Base-by-base conservation (phyloP, 495 filamentous ascomycete species). In the Aspergillus saccharolyticus region DNA sequence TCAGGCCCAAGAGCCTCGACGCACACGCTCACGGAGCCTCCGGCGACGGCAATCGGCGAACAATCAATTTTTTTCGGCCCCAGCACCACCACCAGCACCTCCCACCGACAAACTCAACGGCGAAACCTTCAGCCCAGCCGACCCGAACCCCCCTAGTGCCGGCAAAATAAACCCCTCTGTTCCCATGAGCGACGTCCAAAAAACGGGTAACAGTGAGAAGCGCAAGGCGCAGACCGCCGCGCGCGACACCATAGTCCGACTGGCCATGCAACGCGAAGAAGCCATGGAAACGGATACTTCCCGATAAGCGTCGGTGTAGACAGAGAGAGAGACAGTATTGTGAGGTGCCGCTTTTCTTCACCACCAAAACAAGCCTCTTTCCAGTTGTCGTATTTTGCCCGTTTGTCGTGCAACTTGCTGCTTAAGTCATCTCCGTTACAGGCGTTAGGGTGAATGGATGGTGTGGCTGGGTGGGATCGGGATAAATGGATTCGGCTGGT, bases 261-360 rank as follows among this genome's bases (percentile, higher is more conserved):
- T 70, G 43, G 74, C 72, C 24, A 73, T 78, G 69, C 67, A 76
- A 58, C 72, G 73, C 5, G 76, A 78, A 56, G 74, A 77, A 53
- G 69, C 68, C n/a, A 76, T 76, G 73, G 73, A 71, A 50, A 72
- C 65, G 1, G 69, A 69, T 4, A 61, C 67, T 17, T 18, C 60
- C 4, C 66, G 64, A 52, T 73, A 60, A 61, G 18, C 18, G n/a
- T 61, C 62, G 51, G 50, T 44, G n/a, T n/a, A n/a, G n/a, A n/a
- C n/a, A n/a, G n/a, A n/a, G 20, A 33, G 44, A 28, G 25, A 3
- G 25, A 28, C 4, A 28, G 25, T 28, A 28, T 9, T 28, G 4
- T 28, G 9, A 4, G 9, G 3, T 28, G 9, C 25, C 25, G 4
- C 25, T 9, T n/a, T n/a, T 28, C 25, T 28, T 28, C 3, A 9